Evolutionary conservation across 768 basidiomycete species (phyloP), one percentile per base, ranked within the genome.

Genomic region (Cystofilobasidium capitatum): DNA sequence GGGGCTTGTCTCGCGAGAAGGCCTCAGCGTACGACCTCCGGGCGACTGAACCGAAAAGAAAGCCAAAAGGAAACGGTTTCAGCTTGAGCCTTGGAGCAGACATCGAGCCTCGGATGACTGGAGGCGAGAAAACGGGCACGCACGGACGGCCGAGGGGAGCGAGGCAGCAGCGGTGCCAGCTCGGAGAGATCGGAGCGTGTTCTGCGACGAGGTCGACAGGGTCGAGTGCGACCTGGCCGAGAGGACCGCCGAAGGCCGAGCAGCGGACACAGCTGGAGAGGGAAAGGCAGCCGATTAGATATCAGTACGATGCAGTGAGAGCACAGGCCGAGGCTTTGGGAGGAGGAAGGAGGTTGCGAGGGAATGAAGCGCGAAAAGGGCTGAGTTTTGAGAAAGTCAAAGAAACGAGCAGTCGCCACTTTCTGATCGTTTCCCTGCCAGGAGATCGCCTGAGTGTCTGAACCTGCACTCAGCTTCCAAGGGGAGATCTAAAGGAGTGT

Each of bases 1-100:
- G 77, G 8, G 77, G 76, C 72, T 78, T 78, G 57, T 64, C 69
- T 64, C 77, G 70, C 51, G 71, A 71, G 71, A 77, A 78, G 54
- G 58, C 24, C 68, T 69, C 68, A 45, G 68, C 68, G 62, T 69
- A 69, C 1, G 40, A 31, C 37, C 68, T 31, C 16, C 57, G 68
- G 29, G 62, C 49, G 20, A 20, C 68, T 64, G 47, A 22, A 29
- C 20, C 20, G 13, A 0, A 2, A 35, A 12, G 6, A 54, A 44
- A 22, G n/a, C n/a, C 22, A 44, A n/a, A 3, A n/a, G 12, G 45
- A 20, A 57, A 12, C 8, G 33, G 5, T 58, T 3, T 26, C 5
- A 44, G 22, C 26, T 13, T 36, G 5, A 36, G 58, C 31, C n/a
- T n/a, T n/a, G n/a, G n/a, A n/a, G n/a, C n/a, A n/a, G n/a, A n/a